Evolutionary conservation across 331 rosid genomes (phyloP).

Genomic region (Arachis monticola): DNA sequence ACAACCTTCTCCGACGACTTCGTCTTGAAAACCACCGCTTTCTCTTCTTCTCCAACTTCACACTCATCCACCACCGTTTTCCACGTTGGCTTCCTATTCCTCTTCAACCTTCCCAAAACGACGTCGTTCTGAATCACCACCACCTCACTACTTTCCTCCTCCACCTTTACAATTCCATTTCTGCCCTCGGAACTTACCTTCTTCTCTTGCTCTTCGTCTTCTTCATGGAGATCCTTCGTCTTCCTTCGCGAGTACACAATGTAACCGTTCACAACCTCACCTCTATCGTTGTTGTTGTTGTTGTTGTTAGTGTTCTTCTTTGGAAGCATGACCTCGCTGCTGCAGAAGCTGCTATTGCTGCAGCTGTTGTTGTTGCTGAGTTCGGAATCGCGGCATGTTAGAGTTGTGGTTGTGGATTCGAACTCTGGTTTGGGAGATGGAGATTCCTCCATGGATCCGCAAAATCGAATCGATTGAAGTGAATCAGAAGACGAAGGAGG

Average conservation of each 20-base stretch:
- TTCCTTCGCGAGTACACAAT: conserved; percentile 71
- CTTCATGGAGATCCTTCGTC: conserved; percentile 34
- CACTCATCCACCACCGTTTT: conserved; percentile 28
- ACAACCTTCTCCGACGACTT: conserved; percentile 62
- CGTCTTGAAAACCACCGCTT: conserved; percentile 43
- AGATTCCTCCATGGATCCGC: conserved; percentile 2
- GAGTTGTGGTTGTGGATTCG: not conserved
- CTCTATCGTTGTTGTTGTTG: conserved; percentile 47
- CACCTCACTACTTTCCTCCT: conserved; percentile 28
- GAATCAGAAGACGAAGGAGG: not conserved
- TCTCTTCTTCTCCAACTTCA: not conserved
- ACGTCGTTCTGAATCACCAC: conserved; percentile 33
- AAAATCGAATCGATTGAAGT: not conserved
- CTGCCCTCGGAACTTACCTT: conserved; percentile 20
- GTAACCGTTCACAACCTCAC: conserved; percentile 66
- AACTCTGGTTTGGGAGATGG: not conserved
- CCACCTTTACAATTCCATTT: not conserved
- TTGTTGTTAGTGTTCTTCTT: conserved; percentile 37
- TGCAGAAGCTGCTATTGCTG: not conserved
- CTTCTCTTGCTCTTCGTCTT: conserved; percentile 32
- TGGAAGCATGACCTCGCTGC: not conserved
- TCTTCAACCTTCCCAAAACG: conserved; percentile 43
- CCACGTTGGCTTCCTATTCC: conserved; percentile 53
- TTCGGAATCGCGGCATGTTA: conserved; percentile 38
- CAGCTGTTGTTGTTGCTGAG: not conserved